Conservation (phyloP, 305 asterid genomes). For the Fraxinus greggii region DNA sequence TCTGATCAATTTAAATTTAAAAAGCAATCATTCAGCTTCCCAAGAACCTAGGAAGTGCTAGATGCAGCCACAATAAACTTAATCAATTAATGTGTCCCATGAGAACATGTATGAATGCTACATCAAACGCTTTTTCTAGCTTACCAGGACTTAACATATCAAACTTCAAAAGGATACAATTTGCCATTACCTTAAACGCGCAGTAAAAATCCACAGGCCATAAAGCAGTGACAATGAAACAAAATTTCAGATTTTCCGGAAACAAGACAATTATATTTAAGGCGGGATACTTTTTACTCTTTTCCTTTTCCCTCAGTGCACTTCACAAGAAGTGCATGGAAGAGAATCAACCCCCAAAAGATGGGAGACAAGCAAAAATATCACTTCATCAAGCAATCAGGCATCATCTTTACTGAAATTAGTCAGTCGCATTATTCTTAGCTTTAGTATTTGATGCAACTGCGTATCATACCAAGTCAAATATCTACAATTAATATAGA, state of each 20-base stretch:
- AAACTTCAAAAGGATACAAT: background rate
- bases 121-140: background rate
- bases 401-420: background rate
- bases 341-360: constrained; percentile 5
- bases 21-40: background rate
- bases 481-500: background rate
- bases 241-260: background rate
- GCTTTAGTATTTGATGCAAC: constrained; percentile 6
- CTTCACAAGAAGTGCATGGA: constrained; percentile 8
- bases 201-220: background rate
- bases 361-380: constrained; percentile 10
- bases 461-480: background rate
- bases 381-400: background rate
- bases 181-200: background rate
- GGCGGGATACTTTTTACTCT: constrained; percentile 6
- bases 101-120: background rate
- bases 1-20: background rate
- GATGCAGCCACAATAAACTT: background rate
- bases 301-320: background rate
- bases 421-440: background rate
- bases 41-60: background rate
- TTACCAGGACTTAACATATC: background rate
- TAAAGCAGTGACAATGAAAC: background rate
- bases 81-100: background rate
- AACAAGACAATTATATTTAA: background rate